phyloP scores from a whole-genome alignment of 176 grass and related monocot species.

The Carex myosuroides region DNA sequence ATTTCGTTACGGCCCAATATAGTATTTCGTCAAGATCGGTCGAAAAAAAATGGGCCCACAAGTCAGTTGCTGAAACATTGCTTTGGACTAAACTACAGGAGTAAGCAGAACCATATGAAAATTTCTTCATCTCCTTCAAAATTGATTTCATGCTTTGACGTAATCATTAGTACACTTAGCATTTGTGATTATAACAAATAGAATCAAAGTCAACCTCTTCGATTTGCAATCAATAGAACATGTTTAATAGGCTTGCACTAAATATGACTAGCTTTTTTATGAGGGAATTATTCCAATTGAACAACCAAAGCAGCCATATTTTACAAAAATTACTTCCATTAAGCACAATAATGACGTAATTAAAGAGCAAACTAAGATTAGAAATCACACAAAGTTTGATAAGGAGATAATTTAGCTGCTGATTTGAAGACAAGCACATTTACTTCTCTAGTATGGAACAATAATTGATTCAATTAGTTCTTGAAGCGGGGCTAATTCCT shows the following conservation, averaged over 20 bases:
- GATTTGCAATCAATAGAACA: background rate
- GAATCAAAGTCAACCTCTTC: background rate
- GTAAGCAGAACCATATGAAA: background rate
- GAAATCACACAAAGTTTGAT: slow-evolving; percentile 11
- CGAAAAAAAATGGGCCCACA: background rate
- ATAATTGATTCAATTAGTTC: slow-evolving; percentile 95
- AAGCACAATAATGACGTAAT: slow-evolving; percentile 2
- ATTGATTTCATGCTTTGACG: background rate
- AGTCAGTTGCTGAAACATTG: background rate
- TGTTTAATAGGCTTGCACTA: slow-evolving; percentile 8
- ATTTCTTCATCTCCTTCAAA: background rate
- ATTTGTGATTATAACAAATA: background rate
- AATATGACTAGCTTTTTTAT: slow-evolving; percentile 14
- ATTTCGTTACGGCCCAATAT: background rate
- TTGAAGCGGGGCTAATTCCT: slow-evolving; percentile 88
- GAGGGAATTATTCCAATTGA: background rate
- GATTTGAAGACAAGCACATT: background rate
- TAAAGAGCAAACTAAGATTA: slow-evolving; percentile 12
- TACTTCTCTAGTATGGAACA: slow-evolving; percentile 51
- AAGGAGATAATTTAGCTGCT: background rate
- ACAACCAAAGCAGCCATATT: slow-evolving; percentile 4
- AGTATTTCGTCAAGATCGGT: background rate
- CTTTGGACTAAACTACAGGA: background rate
- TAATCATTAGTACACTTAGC: background rate
- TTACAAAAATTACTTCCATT: slow-evolving; percentile 9